These are phyloP conservation scores for Xylariaceae sp. DNA, from an alignment of 2,329 filamentous ascomycete genomes.

Conservation along the genomic window DNA sequence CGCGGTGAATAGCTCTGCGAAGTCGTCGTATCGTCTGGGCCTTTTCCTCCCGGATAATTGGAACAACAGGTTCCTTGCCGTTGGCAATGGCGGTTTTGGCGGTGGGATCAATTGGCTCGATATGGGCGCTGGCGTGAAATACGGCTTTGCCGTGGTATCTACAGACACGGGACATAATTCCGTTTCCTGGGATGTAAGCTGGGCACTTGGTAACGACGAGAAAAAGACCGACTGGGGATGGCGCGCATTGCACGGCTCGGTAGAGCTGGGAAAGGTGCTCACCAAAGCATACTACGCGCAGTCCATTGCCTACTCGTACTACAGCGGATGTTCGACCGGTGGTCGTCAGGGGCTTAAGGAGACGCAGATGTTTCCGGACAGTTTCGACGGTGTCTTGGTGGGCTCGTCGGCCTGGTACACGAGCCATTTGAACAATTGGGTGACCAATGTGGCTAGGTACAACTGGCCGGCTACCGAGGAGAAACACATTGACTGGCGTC, in stretches of 20 bases:
- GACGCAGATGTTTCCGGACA: slow-evolving; percentile 46
- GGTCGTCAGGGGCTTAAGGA: slow-evolving; percentile 53
- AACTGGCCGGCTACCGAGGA: slow-evolving; percentile 43
- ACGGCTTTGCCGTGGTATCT: slow-evolving; percentile 39
- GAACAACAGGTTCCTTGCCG: slow-evolving; percentile 35
- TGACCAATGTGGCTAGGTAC: slow-evolving; percentile 40
- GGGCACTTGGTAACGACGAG: slow-evolving; percentile 38
- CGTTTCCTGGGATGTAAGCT: slow-evolving; percentile 28
- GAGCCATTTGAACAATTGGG: slow-evolving; percentile 40
- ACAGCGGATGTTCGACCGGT: slow-evolving; percentile 53
- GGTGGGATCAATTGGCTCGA: slow-evolving; percentile 35
- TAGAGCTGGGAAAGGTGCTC: slow-evolving; percentile 43
- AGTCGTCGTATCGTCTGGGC: slow-evolving; percentile 35
- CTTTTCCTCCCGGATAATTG: slow-evolving; percentile 36
- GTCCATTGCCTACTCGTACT: slow-evolving; percentile 45
- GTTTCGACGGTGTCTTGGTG: slow-evolving; percentile 53
- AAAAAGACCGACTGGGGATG: slow-evolving; percentile 36
- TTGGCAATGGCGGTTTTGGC: slow-evolving; percentile 38
- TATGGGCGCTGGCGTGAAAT: slow-evolving; percentile 31
- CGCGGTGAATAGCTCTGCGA: slow-evolving; percentile 30
- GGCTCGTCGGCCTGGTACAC: slow-evolving; percentile 48
- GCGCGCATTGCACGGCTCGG: slow-evolving; percentile 43
- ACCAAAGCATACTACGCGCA: slow-evolving; percentile 43
- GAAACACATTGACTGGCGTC: slow-evolving; percentile 44
- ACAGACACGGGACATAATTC: slow-evolving; percentile 43